Evolutionary conservation across 345 rosid species (phyloP).

Genomic region (Bruguiera parviflora): DNA sequence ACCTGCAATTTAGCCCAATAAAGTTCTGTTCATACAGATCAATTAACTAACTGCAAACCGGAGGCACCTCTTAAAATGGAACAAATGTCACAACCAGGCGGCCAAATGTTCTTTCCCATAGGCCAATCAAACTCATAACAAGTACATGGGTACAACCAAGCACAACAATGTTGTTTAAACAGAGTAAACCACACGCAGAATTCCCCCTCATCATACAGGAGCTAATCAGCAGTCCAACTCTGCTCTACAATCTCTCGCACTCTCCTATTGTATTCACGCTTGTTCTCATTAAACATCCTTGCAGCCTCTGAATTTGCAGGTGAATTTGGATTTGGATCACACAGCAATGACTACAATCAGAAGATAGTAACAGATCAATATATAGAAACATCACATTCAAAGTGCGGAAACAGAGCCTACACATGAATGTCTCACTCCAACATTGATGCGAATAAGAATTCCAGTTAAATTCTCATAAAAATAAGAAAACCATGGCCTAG

Average conservation of each 20-base stretch:
- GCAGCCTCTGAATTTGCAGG: slow-evolving; percentile 99
- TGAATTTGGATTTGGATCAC: slow-evolving; percentile 95
- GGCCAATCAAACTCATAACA: not conserved
- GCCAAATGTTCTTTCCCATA: not conserved
- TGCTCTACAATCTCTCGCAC: slow-evolving; percentile 89
- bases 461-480: no score
- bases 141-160: not conserved
- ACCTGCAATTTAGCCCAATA: not conserved
- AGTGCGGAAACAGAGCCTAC: not conserved
- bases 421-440: no score
- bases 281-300: slow-evolving; percentile 91
- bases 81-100: not conserved
- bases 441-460: no score
- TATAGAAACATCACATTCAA: not conserved
- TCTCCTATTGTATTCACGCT: slow-evolving; percentile 92
- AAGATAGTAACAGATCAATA: not conserved
- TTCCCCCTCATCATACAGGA: not conserved
- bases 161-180: not conserved
- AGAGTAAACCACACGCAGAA: not conserved
- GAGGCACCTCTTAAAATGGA: no score
- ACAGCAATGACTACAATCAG: slow-evolving; percentile 66
- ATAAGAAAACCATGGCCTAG: no score
- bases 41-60: no score
- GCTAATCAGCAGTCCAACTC: slow-evolving; percentile 90
- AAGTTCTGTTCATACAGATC: not conserved